Base-by-base conservation (phyloP, 805 yeast species). In the Yamadazyma kitorensis region DNA sequence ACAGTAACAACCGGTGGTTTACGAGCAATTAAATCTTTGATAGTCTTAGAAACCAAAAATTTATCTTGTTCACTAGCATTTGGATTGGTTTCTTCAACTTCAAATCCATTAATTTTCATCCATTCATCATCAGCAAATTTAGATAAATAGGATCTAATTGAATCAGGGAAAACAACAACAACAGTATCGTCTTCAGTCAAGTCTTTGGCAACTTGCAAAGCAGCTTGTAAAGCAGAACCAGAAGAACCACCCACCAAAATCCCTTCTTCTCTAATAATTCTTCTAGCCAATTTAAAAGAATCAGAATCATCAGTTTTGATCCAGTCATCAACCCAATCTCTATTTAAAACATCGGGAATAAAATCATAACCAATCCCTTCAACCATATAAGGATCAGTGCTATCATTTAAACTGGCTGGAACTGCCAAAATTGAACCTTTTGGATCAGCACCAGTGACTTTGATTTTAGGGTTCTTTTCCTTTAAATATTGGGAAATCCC, bases 361-460 rank as follows among this genome's bases (percentile, higher is more conserved):
- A 86, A 86, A 63, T 86, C 95, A 59, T 86, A 86, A 47, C 95
- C 95, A 47, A 86, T 86, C 60, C 95, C 95, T 64, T 86, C 95
- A 31, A 86, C 95, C 53, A 84, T 74, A 62, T 86, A 86, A 7
- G 71, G 56, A 29, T 73, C 82, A 20, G 70, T 56, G 18, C 79
- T 59, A 19, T 69, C 54, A 59, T 86, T 86, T 53, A 86, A 70
- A 5, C 78, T 54, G 55, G 79, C 91, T 22, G 95, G 95, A 33
- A 69, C 69, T 20, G 95, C 95, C 48, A 86, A 73, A 49, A 86
- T 84, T 31, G 95, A 86, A 20, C 95, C 95, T 44, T 76, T 69
- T 24, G 95, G 95, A 64, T 86, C 95, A 27, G 94, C 95, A 47
- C 82, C 95, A 32, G 81, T 72, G 27, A 86, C 74, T 39, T 68